Conservation (phyloP, 1,284 basidiomycete species). For the Gymnopus androsaceus region DNA sequence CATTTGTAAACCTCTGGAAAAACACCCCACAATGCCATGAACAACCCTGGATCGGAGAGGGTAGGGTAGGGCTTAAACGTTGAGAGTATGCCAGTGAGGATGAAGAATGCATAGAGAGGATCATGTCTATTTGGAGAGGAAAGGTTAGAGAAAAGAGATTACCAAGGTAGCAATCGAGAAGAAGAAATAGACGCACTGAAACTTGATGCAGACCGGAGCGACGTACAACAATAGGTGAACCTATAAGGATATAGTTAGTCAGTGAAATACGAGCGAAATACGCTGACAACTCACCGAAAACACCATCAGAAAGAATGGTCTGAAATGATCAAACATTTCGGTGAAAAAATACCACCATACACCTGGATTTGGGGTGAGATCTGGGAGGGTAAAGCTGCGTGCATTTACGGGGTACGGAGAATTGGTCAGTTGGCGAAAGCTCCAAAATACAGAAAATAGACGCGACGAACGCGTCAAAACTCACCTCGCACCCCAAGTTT, state of each 20-base stretch:
- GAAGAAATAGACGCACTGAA: constrained; percentile 57
- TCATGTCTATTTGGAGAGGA: constrained; percentile 76
- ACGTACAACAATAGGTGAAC: constrained; percentile 87
- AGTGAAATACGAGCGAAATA: neutral
- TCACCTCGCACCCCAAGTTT: constrained; percentile 86
- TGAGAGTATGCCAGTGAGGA: constrained; percentile 78
- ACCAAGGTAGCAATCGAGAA: neutral
- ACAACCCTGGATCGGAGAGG: constrained; percentile 86
- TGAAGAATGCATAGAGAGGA: constrained; percentile 77
- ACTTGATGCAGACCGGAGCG: constrained; percentile 84
- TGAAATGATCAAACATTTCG: constrained; percentile 99
- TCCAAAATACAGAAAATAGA: neutral
- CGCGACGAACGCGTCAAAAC: no score
- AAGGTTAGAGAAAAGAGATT: neutral
- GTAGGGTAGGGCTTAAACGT: constrained; percentile 94
- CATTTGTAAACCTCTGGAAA: constrained; percentile 86
- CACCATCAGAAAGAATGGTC: constrained; percentile 93
- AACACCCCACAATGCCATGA: constrained; percentile 76
- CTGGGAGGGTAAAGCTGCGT: constrained; percentile 69
- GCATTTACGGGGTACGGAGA: constrained; percentile 6
- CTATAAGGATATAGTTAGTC: constrained; percentile 45
- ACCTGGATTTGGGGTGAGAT: constrained; percentile 91
- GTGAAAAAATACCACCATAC: constrained; percentile 99
- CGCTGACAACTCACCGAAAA: constrained; percentile 71
- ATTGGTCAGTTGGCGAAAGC: neutral